Percentiles rank a stretch among this genome's conserved stretches.
Conservation (phyloP, 1,139 yeast species). For the Scheffersomyces segobiensis region DNA sequence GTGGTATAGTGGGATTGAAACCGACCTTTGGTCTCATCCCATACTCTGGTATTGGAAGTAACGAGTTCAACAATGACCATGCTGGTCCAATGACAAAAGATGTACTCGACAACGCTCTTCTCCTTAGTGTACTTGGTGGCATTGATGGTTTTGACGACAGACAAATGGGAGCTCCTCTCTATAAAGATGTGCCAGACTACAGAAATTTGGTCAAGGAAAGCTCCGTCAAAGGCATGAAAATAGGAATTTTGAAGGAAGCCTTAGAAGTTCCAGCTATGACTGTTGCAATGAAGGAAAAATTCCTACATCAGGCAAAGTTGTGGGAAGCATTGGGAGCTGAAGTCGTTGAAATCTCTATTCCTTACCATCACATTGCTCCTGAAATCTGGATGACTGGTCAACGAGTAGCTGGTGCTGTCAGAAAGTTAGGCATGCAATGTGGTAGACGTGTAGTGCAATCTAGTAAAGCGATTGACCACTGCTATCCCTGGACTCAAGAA, state of each 20-base stretch:
- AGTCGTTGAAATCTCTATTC: slow-evolving; percentile 37
- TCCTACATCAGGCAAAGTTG: slow-evolving; percentile 37
- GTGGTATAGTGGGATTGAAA: slow-evolving; percentile 15
- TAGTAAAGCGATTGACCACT: slow-evolving; percentile 10
- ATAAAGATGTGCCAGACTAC: slow-evolving; percentile 45
- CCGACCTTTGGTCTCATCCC: slow-evolving; percentile 17
- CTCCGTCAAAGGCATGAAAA: slow-evolving; percentile 50
- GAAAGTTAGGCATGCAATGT: slow-evolving; percentile 13
- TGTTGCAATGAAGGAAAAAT: slow-evolving; percentile 21
- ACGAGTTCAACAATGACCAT: slow-evolving; percentile 16
- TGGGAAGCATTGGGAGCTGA: slow-evolving; percentile 46
- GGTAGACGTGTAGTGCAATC: slow-evolving; percentile 17
- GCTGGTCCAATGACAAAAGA: slow-evolving; percentile 16
- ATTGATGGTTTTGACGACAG: slow-evolving; percentile 35
- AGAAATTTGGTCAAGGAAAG: slow-evolving; percentile 50
- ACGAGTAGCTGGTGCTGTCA: slow-evolving; percentile 25
- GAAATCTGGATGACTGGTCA: slow-evolving; percentile 34
- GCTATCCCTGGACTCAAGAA: not conserved
- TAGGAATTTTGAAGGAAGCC: slow-evolving; percentile 33
- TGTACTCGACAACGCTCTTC: slow-evolving; percentile 29
- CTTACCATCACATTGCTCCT: slow-evolving; percentile 32
- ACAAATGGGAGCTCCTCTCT: slow-evolving; percentile 22
- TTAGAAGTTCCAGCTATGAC: slow-evolving; percentile 31
- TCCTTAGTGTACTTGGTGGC: slow-evolving; percentile 33
- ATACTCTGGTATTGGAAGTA: slow-evolving; percentile 15